Base-by-base conservation (phyloP, 495 filamentous ascomycete species). In the Evernia prunastri region DNA sequence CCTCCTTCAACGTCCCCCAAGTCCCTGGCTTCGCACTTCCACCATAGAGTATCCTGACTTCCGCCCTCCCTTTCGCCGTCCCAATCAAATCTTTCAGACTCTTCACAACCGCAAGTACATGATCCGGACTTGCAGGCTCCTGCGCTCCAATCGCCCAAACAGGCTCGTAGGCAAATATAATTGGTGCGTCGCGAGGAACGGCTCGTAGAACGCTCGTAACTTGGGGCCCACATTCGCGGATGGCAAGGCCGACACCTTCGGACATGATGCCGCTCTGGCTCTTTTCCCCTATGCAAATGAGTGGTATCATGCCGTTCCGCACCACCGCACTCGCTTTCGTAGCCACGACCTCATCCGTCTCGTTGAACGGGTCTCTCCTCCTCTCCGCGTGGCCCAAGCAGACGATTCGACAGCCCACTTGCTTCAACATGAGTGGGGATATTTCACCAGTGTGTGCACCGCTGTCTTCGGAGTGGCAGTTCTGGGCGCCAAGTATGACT, bases 161-260 rank as follows among this genome's bases (percentile, higher is more conserved):
- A 15, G 90, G 90, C 77, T 96, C 91, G 72, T 96, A 96, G 5
- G 90, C 91, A 45, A 94, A 80, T 18, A 92, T 84, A 25, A 93
- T 81, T n/a, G 91, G 84, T 2, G 81, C 81, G 13, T 84, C 77
- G 4, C 70, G 74, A 0, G 82, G 79, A 29, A 92, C 74, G 0
- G 78, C 81, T 18, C 74, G 74, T 23, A 94, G 69, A 11, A 89
- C 84, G 4, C 82, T 77, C 27, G 77, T 76, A 18, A 94, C 79
- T 65, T 92, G 88, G 23, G 75, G 72, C 37, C 76, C 75, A 63
- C 88, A 90, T 72, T 92, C 89, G 7, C 77, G 63, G 1, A 87
- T 79, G 0, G 90, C 90, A 27, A 75, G 64, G 0, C 79, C 82
- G 23, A 87, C 80, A 0, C 79, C 79, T 61, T 81, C 71, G 0